Evolutionary conservation across 176 grass and related monocot species (phyloP), one percentile per base, ranked within the genome.

Genomic region (Musa beccarii): DNA sequence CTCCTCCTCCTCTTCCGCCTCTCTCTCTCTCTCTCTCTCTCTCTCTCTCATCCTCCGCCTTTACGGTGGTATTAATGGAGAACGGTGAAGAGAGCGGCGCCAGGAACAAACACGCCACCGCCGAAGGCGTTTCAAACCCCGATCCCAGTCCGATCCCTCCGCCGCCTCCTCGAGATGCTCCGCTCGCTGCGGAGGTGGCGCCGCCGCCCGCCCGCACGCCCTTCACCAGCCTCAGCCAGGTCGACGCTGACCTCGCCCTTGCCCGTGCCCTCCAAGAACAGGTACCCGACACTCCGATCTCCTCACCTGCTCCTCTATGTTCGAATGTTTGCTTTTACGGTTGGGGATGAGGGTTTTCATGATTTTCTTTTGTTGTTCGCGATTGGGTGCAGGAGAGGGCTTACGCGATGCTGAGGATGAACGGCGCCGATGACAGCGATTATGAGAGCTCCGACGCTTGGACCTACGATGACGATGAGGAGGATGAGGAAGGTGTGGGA

Each of bases 181-280:
- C 34, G 34, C 34, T 43, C 34, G 34, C 81, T 9, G 79, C 62
- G 28, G 92, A 53, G 52, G 84, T 66, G 4, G 88, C 63, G 56
- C 78, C 56, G 16, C 54, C 69, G 26, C 69, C 66, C 0, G 23
- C 72, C 51, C 87, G 95, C 69, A 82, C 79, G 14, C 95, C 95
- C 15, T 99, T 99, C 84, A 92, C 90, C 23, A 85, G 82, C 43
- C 90, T 99, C 68, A 92, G 84, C 83, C 95, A 99, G 91, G 86
- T 94, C 81, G 95, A 94, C 62, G 95, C 95, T 55, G 95, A 99
- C 85, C 90, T 89, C 65, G 95, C 95, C 77, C 91, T 99, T 12
- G 90, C 95, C 14, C 86, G 95, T 51, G 95, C 89, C 51, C 91
- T 99, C 54, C 95, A 99, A 82, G 95, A 99, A 68, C 95, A 99